A percentile compares a stretch with the other conserved stretches of the same genome.
phyloP scores from a whole-genome alignment of 2,329 filamentous ascomycete genomes.

The Nemania abortiva region DNA sequence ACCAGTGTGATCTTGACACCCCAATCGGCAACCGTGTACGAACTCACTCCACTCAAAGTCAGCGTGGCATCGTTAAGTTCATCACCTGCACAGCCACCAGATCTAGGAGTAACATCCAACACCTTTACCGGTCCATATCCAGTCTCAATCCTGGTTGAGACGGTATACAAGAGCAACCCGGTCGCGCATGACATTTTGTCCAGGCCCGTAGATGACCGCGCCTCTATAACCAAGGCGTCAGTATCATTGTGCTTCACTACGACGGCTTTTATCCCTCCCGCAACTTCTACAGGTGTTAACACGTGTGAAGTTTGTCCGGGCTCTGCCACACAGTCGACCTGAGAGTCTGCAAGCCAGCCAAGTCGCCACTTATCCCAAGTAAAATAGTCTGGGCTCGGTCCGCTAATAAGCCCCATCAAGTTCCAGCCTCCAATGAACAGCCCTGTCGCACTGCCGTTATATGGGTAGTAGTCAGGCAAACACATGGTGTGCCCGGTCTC shows the following conservation, averaged over 20 bases:
- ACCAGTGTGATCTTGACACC: conserved; percentile 45
- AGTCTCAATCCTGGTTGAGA: conserved; percentile 48
- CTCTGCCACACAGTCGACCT: conserved; percentile 51
- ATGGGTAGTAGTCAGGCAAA: conserved; percentile 55
- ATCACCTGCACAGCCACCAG: conserved; percentile 48
- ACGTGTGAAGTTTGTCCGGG: conserved; percentile 48
- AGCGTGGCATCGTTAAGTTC: conserved; percentile 53
- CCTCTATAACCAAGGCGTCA: conserved; percentile 51
- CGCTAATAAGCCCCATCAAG: conserved; percentile 54
- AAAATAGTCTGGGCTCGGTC: conserved; percentile 53
- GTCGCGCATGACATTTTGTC: conserved; percentile 49
- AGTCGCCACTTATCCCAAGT: conserved; percentile 57
- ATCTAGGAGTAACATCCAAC: conserved; percentile 50
- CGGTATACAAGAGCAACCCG: conserved; percentile 54
- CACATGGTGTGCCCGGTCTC: conserved; percentile 56
- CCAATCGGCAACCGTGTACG: conserved; percentile 43
- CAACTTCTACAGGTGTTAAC: conserved; percentile 42
- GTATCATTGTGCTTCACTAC: conserved; percentile 47
- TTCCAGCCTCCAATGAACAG: conserved; percentile 55
- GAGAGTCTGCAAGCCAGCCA: conserved; percentile 53
- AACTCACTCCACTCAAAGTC: conserved; percentile 37
- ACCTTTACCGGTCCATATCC: conserved; percentile 52
- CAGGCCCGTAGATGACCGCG: conserved; percentile 45
- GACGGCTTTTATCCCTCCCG: conserved; percentile 46
- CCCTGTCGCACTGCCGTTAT: conserved; percentile 45